Conservation (phyloP, 805 yeast genomes). For the Barnettozyma sp. region DNA sequence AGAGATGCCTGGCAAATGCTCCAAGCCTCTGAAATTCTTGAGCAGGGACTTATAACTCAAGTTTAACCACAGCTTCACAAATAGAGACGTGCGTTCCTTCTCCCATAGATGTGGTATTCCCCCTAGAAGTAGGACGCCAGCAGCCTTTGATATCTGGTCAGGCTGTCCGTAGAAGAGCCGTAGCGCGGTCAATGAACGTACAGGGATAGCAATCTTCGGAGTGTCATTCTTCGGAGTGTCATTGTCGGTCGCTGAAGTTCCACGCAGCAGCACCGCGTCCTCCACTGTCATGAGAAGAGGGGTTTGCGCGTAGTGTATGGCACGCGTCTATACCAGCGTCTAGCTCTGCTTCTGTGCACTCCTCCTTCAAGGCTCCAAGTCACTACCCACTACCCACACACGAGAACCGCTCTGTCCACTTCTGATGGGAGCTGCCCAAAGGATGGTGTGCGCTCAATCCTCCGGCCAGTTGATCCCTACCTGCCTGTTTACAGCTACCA, state of each 20-base stretch:
- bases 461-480: no score
- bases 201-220: conserved; percentile 33
- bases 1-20: conserved; percentile 1
- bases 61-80: conserved; percentile 19
- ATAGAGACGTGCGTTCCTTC: conserved; percentile 28
- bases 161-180: conserved; percentile 49
- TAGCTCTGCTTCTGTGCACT: no score
- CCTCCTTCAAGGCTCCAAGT: no score
- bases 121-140: conserved; percentile 49
- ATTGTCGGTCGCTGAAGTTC: no score
- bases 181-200: conserved; percentile 53
- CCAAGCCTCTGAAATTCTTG: conserved; percentile 7
- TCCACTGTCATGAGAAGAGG: no score
- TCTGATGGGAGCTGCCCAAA: no score
- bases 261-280: neutral
- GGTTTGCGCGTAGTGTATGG: no score
- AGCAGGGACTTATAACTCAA: conserved; percentile 4
- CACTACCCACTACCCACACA: no score
- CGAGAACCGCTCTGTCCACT: no score
- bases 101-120: conserved; percentile 53
- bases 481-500: no score
- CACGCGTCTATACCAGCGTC: no score
- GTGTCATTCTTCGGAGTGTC: neutral
- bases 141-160: conserved; percentile 38
- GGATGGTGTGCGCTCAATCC: no score